A percentile compares a stretch with the other conserved stretches of the same genome.
Evolutionary conservation across 2,329 filamentous ascomycete species (phyloP).

Genomic region (Onygenales sp.): DNA sequence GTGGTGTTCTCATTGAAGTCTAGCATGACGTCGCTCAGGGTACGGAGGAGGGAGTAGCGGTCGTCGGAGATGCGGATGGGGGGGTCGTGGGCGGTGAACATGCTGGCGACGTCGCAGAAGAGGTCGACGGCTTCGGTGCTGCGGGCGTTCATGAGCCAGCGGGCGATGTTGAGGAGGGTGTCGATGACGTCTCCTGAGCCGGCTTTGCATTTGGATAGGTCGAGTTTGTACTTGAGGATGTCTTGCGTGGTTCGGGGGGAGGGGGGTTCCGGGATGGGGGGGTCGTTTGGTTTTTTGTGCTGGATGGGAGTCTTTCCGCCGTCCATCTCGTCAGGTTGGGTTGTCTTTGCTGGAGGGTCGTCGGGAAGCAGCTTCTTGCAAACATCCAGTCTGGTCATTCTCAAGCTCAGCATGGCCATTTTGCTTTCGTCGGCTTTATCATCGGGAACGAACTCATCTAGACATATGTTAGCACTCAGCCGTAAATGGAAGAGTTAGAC

Average conservation of each 20-base stretch:
- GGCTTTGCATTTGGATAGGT: background rate
- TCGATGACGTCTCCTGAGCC: conserved; percentile 7
- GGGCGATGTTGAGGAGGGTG: conserved; percentile 16
- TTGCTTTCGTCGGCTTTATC: background rate
- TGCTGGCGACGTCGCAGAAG: conserved; percentile 18
- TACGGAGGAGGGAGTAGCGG: background rate
- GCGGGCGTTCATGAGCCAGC: conserved; percentile 19
- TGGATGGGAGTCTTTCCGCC: background rate
- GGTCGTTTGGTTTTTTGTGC: background rate
- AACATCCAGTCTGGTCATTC: conserved; percentile 2
- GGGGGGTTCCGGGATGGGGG: background rate
- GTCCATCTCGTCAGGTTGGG: background rate
- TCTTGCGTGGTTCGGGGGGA: background rate
- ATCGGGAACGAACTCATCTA: background rate
- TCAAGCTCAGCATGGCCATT: background rate
- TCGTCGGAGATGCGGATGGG: conserved; percentile 18
- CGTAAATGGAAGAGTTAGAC: background rate
- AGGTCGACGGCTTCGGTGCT: conserved; percentile 20
- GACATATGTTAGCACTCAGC: background rate
- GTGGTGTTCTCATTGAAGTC: background rate
- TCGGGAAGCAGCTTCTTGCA: background rate
- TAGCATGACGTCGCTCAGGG: conserved; percentile 8
- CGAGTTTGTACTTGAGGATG: background rate
- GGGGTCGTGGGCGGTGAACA: conserved; percentile 17
- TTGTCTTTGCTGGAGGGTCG: background rate